These are phyloP conservation scores for Kwoniella dejecticola DNA, from an alignment of 768 basidiomycete species.

Conservation along the genomic window DNA sequence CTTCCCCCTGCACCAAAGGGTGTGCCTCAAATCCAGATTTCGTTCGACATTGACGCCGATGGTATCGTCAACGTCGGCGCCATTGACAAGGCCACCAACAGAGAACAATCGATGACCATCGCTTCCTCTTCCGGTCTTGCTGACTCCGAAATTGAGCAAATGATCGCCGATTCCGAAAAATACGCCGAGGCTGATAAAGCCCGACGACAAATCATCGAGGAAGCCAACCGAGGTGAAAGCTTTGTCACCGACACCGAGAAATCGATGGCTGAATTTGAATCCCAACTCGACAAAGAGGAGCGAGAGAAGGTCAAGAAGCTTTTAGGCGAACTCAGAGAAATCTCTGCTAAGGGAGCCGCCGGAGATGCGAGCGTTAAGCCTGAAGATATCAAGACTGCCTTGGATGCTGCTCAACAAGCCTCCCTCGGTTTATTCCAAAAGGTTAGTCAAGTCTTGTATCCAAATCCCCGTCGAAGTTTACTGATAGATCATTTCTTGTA, in stretches of 20 bases:
- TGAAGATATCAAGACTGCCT: slow-evolving; percentile 87
- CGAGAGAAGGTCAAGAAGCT: slow-evolving; percentile 91
- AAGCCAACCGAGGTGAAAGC: slow-evolving; percentile 94
- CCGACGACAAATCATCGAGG: slow-evolving; percentile 85
- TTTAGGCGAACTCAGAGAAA: slow-evolving; percentile 79
- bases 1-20: slow-evolving; percentile 69
- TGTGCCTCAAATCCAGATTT: slow-evolving; percentile 83
- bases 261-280: slow-evolving; percentile 96
- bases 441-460: slow-evolving; percentile 56
- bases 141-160: slow-evolving; percentile 95
- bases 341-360: slow-evolving; percentile 85
- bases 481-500: slow-evolving; percentile 34
- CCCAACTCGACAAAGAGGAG: slow-evolving; percentile 88
- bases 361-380: slow-evolving; percentile 78
- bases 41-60: slow-evolving; percentile 86
- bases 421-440: slow-evolving; percentile 97
- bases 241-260: slow-evolving; percentile 95
- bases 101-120: slow-evolving; percentile 65
- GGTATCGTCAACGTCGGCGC: slow-evolving; percentile 98
- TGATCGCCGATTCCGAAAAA: slow-evolving; percentile 92
- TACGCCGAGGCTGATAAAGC: slow-evolving; percentile 91
- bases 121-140: slow-evolving; percentile 94
- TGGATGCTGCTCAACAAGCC: slow-evolving; percentile 89
- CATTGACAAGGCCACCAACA: slow-evolving; percentile 65
- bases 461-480: no score